phyloP scores from a whole-genome alignment of 225 moss, liverwort and hornwort species.

The Sphagnum contortum region DNA sequence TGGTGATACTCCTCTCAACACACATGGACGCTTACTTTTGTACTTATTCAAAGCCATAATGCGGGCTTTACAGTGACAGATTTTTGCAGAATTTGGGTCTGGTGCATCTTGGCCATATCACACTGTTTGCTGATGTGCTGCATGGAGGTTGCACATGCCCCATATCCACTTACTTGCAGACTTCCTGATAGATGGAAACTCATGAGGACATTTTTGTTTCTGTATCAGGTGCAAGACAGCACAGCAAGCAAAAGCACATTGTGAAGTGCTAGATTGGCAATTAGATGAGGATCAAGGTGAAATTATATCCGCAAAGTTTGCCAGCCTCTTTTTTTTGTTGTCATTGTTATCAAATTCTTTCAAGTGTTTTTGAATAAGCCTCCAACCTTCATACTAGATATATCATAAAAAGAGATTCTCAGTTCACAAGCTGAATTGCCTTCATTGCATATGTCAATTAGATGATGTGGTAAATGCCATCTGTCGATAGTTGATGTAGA shows the following conservation, averaged over 20 bases:
- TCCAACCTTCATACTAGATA: neutral
- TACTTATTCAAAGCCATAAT: neutral
- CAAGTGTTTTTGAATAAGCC: neutral
- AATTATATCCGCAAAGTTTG: too few species aligned
- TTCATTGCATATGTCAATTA: neutral
- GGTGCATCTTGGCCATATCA: neutral
- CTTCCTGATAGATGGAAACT: neutral
- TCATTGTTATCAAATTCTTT: neutral
- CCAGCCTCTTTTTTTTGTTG: slow-evolving; percentile 1
- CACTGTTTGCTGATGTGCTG: neutral
- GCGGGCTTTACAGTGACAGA: neutral
- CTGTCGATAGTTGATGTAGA: too few species aligned
- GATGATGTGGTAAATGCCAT: too few species aligned
- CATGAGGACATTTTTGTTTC: neutral
- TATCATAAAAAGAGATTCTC: neutral
- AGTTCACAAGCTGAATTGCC: neutral
- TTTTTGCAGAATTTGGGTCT: neutral
- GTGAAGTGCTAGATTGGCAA: slow-evolving; percentile 56
- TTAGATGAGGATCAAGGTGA: slow-evolving; percentile 46
- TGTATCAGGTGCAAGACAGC: slow-evolving; percentile 60
- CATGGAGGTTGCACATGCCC: neutral
- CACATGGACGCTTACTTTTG: neutral
- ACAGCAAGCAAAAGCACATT: slow-evolving; percentile 61
- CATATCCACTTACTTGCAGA: neutral
- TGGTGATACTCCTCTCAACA: too few species aligned